Percentiles rank a stretch among this genome's conserved stretches.
phyloP scores from a whole-genome alignment of 306 rosid genomes.

The Mucuna pruriens region DNA sequence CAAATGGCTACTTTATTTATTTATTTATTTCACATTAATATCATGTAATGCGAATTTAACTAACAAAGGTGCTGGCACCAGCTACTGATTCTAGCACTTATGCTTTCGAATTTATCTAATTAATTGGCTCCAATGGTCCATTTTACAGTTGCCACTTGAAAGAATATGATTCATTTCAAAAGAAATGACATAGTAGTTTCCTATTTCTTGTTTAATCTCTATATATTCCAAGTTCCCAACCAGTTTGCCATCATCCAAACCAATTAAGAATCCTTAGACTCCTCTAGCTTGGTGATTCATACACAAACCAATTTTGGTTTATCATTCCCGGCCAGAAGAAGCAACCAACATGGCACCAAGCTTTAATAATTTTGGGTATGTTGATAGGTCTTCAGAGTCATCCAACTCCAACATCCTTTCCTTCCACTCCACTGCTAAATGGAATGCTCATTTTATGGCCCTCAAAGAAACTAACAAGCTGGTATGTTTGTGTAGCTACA shows the following conservation, averaged over 20 bases:
- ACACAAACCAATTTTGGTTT: conserved; percentile 13
- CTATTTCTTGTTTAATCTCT: not conserved
- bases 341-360: conserved; percentile 39
- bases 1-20: not conserved
- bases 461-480: conserved; percentile 58
- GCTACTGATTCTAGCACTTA: not conserved
- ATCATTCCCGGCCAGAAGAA: conserved; percentile 6
- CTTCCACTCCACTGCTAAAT: conserved; percentile 41
- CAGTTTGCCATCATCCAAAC: conserved; percentile 24
- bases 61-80: not conserved
- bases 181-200: not conserved
- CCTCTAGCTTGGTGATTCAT: conserved; percentile 3
- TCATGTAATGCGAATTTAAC: not conserved
- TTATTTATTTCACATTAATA: not conserved
- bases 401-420: conserved; percentile 33
- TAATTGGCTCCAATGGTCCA: conserved; percentile 17
- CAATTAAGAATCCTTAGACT: conserved; percentile 15
- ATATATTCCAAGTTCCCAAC: conserved; percentile 28
- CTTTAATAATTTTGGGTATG: not conserved
- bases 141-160: conserved; percentile 34
- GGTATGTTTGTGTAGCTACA: conserved; percentile 48
- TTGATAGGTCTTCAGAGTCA: conserved; percentile 33
- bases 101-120: conserved; percentile 4
- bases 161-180: conserved; percentile 39
- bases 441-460: conserved; percentile 51